A percentile compares a stretch with the other conserved stretches of the same genome.
Evolutionary conservation across 331 rosid species (phyloP).

Genomic region (Acacia concinna): DNA sequence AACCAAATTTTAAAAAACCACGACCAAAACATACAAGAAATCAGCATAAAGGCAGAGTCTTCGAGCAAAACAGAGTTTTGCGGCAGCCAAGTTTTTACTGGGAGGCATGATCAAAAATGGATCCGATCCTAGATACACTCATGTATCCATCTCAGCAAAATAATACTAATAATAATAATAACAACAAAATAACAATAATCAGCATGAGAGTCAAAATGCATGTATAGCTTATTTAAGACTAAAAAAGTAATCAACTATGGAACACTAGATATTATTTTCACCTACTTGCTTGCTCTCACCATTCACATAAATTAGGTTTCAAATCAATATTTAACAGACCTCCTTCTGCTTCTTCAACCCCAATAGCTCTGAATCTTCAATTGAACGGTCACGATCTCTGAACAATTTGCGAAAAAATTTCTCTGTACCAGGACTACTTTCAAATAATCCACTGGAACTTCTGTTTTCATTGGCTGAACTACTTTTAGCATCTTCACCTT

Average conservation of each 20-base stretch:
- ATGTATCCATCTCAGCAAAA: too few species aligned
- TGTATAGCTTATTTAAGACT: background rate
- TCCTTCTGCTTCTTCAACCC: conserved; percentile 79
- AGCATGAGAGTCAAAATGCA: background rate
- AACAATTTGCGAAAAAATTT: conserved; percentile 89
- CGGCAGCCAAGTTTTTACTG: background rate
- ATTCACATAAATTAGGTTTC: conserved; percentile 14
- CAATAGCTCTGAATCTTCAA: conserved; percentile 91
- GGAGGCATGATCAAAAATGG: background rate
- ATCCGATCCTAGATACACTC: background rate
- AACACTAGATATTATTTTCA: conserved; percentile 13
- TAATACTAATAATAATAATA: too few species aligned
- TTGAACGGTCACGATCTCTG: conserved; percentile 85
- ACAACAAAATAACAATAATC: background rate
- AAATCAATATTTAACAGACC: conserved; percentile 20
- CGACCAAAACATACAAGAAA: background rate
- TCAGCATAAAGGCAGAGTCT: background rate
- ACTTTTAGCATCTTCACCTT: conserved; percentile 83
- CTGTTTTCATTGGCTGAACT: conserved; percentile 50
- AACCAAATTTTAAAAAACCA: background rate
- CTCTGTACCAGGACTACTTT: conserved; percentile 96
- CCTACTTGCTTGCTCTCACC: conserved; percentile 15
- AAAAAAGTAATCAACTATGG: background rate
- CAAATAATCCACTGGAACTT: conserved; percentile 51
- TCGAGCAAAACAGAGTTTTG: background rate